A percentile compares a stretch with the other conserved stretches of the same genome.
Conservation (phyloP, 768 basidiomycete genomes). For the Wakefieldia striispora region DNA sequence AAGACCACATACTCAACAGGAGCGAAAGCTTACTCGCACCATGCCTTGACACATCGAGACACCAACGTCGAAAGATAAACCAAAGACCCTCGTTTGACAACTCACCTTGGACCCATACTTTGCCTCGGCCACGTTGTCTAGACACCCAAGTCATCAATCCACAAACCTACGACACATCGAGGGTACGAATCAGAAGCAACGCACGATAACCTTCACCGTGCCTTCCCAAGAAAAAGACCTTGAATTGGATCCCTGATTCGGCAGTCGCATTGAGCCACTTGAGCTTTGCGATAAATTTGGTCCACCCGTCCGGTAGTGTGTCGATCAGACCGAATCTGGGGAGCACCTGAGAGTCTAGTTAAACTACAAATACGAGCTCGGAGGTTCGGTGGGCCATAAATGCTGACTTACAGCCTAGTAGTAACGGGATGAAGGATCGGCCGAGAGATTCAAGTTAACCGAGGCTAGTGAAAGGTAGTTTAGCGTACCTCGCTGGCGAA, state of each 20-base stretch:
- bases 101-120: constrained; percentile 58
- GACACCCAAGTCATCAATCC: not conserved
- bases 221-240: constrained; percentile 62
- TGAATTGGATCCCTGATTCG: constrained; percentile 29
- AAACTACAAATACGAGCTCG: too few relatives aligned
- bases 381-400: too few relatives aligned
- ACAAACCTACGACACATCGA: not conserved
- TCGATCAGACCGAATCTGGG: constrained; percentile 38
- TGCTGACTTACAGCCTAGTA: not conserved
- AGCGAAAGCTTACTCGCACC: constrained; percentile 52
- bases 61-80: not conserved
- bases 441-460: constrained; percentile 10
- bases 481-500: constrained; percentile 6
- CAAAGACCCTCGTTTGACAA: not conserved
- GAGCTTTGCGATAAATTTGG: constrained; percentile 39
- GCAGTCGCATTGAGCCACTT: constrained; percentile 32
- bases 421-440: not conserved
- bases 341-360: constrained; percentile 11
- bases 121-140: constrained; percentile 67
- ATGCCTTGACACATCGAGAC: constrained; percentile 35
- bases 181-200: not conserved
- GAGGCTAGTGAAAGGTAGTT: not conserved
- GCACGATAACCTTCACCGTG: constrained; percentile 61
- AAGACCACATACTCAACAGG: not conserved
- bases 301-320: constrained; percentile 48